These are phyloP conservation scores for Tolypocladium guangdongense DNA, from an alignment of 2,329 filamentous ascomycete genomes.

Conservation along the genomic window DNA sequence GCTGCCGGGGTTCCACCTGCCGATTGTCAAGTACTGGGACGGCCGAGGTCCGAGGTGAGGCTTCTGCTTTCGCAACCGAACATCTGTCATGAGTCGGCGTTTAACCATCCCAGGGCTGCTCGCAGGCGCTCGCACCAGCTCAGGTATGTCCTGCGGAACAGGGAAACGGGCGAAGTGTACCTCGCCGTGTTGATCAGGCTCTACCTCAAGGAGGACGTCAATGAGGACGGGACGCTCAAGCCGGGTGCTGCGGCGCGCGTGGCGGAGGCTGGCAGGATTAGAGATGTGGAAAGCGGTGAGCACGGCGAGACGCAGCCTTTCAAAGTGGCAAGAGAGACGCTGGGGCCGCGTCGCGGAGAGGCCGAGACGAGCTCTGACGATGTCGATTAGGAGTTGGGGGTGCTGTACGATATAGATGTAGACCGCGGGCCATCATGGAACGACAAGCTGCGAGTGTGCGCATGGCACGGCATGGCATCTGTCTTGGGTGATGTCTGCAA, in stretches of 20 bases:
- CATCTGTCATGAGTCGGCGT: not conserved
- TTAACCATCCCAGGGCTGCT: slow-evolving; percentile 15
- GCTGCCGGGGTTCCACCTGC: slow-evolving; percentile 61
- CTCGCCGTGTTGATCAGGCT: slow-evolving; percentile 75
- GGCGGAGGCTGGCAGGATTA: slow-evolving; percentile 6
- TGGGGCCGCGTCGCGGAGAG: slow-evolving; percentile 13
- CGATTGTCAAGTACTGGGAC: slow-evolving; percentile 71
- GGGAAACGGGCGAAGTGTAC: slow-evolving; percentile 60
- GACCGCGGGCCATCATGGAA: not conserved
- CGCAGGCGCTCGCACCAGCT: slow-evolving; percentile 65
- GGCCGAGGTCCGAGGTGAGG: slow-evolving; percentile 64
- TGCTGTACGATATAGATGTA: too few species aligned
- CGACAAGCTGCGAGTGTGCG: too few species aligned
- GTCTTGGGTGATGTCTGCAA: too few species aligned
- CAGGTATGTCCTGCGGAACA: slow-evolving; percentile 87
- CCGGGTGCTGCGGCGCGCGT: slow-evolving; percentile 20
- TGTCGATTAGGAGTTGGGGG: slow-evolving; percentile 25
- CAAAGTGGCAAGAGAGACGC: slow-evolving; percentile 26
- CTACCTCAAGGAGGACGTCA: slow-evolving; percentile 55
- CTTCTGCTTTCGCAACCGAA: not conserved
- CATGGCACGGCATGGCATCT: too few species aligned
- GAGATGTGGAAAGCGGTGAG: slow-evolving; percentile 13
- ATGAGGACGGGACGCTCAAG: slow-evolving; percentile 47
- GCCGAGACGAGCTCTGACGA: slow-evolving; percentile 26
- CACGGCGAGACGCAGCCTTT: slow-evolving; percentile 24